phyloP scores from a whole-genome alignment of 2,329 filamentous ascomycete species.

The Colletotrichum nymphaeae region DNA sequence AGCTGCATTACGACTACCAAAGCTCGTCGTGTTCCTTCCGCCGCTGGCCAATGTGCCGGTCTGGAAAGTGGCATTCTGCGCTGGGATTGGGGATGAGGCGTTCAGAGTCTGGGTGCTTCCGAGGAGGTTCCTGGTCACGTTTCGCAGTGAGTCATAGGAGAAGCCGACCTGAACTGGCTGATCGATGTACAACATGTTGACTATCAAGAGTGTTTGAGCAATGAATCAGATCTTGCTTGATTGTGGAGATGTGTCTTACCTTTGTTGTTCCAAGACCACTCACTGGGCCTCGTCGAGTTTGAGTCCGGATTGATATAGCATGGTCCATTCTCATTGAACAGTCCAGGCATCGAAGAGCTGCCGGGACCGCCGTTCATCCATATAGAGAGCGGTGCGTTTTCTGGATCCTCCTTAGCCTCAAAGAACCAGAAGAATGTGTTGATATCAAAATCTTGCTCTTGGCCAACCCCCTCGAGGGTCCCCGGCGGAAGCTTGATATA shows the following conservation, averaged over 20 bases:
- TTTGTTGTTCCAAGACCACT: slow-evolving; percentile 70
- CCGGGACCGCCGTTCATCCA: slow-evolving; percentile 72
- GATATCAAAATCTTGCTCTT: slow-evolving; percentile 57
- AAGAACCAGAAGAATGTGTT: slow-evolving; percentile 58
- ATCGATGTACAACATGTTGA: slow-evolving; percentile 40
- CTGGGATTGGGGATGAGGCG: slow-evolving; percentile 40
- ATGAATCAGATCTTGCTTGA: too few species aligned
- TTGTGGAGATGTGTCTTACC: slow-evolving; percentile 36
- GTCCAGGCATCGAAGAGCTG: slow-evolving; percentile 62
- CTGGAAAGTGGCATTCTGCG: slow-evolving; percentile 49
- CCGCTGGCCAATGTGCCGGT: slow-evolving; percentile 48
- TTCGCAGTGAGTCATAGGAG: slow-evolving; percentile 37
- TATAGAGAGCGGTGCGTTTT: slow-evolving; percentile 57
- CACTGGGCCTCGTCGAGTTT: slow-evolving; percentile 61
- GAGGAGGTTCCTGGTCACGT: slow-evolving; percentile 37
- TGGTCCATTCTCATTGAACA: slow-evolving; percentile 63
- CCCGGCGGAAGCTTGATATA: slow-evolving; percentile 65
- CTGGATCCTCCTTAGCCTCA: slow-evolving; percentile 42
- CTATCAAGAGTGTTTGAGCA: not conserved
- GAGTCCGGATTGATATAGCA: slow-evolving; percentile 64
- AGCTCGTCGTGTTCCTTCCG: slow-evolving; percentile 41
- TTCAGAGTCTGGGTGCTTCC: slow-evolving; percentile 25
- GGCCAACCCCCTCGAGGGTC: slow-evolving; percentile 37
- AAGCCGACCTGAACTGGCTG: slow-evolving; percentile 39
- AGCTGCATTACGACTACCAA: slow-evolving; percentile 54